Evolutionary conservation across 352 stramenopile genomes (phyloP).

Genomic region (Globisporangium spiculum): DNA sequence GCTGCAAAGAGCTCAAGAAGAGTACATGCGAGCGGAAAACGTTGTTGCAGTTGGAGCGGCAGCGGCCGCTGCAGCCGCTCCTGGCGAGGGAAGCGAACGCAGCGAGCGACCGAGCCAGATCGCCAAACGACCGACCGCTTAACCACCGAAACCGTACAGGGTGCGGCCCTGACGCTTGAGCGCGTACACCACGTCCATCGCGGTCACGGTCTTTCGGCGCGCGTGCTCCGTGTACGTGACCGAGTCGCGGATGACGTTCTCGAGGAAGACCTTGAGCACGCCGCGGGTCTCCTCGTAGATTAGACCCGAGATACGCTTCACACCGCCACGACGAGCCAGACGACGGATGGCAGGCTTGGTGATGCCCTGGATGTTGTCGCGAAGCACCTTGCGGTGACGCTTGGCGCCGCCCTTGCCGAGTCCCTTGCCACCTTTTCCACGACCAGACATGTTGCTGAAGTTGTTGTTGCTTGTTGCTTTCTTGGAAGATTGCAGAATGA

Average conservation of each 20-base stretch:
- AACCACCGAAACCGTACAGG: slow-evolving; percentile 92
- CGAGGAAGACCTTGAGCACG: slow-evolving; percentile 98
- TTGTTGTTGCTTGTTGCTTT: slow-evolving; percentile 4
- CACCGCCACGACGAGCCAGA: slow-evolving; percentile 96
- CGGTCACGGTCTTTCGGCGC: slow-evolving; percentile 96
- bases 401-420: slow-evolving; percentile 83
- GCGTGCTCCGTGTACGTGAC: slow-evolving; percentile 96
- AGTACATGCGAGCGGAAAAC: not conserved
- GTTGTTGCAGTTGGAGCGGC: not conserved
- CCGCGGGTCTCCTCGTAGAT: slow-evolving; percentile 99
- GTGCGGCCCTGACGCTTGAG: slow-evolving; percentile 96
- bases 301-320: slow-evolving; percentile 97
- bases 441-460: slow-evolving; percentile 60
- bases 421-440: slow-evolving; percentile 82
- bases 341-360: slow-evolving; percentile 96
- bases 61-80: not conserved
- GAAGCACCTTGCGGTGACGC: slow-evolving; percentile 86
- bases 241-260: slow-evolving; percentile 97
- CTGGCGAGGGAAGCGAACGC: not conserved
- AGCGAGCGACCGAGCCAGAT: not conserved
- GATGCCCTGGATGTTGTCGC: slow-evolving; percentile 92
- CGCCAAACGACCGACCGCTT: slow-evolving; percentile 22
- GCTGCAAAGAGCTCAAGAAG: not conserved
- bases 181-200: slow-evolving; percentile 98
- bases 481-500: slow-evolving; percentile 10